Evolutionary conservation across 306 rosid species (phyloP).

Genomic region (Vigna hirtella): DNA sequence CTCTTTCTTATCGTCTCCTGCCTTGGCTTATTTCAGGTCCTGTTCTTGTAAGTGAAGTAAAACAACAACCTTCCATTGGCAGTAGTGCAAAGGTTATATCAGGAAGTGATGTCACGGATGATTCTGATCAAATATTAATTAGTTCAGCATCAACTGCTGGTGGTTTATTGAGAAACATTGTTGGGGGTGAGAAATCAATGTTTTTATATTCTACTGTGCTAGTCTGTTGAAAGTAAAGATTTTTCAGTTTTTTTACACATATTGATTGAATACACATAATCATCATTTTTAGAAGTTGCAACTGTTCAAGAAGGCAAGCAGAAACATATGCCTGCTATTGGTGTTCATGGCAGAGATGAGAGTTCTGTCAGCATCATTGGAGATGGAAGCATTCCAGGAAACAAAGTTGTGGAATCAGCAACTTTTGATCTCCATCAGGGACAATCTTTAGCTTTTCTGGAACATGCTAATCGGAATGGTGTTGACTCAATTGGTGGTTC

Average conservation of each 20-base stretch:
- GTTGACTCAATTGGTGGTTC: constrained; percentile 42
- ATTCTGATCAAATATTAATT: constrained; percentile 45
- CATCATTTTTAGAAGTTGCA: constrained; percentile 49
- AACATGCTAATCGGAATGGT: constrained; percentile 48
- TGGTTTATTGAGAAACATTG: constrained; percentile 37
- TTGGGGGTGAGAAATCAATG: constrained; percentile 56
- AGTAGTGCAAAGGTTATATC: constrained; percentile 40
- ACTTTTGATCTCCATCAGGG: constrained; percentile 44
- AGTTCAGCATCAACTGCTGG: constrained; percentile 41
- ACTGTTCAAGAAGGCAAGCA: constrained; percentile 47
- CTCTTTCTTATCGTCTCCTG: constrained; percentile 24
- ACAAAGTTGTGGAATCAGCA: constrained; percentile 44
- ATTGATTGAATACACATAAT: constrained; percentile 14
- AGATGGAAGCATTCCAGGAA: constrained; percentile 42
- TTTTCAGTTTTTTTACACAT: constrained; percentile 14
- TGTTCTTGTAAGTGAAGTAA: constrained; percentile 47
- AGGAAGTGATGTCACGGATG: constrained; percentile 34
- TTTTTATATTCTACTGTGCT: constrained; percentile 1
- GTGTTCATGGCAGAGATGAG: constrained; percentile 45
- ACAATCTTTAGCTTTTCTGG: constrained; percentile 41
- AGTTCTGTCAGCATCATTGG: constrained; percentile 29
- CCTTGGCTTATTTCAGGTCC: constrained; percentile 41
- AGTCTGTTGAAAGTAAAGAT: constrained; percentile 14
- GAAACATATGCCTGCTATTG: constrained; percentile 32
- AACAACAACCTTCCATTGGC: constrained; percentile 45